Percentiles rank a stretch among this genome's conserved stretches.
Conservation (phyloP, 2,329 filamentous ascomycete species). For the Alternaria arborescens region DNA sequence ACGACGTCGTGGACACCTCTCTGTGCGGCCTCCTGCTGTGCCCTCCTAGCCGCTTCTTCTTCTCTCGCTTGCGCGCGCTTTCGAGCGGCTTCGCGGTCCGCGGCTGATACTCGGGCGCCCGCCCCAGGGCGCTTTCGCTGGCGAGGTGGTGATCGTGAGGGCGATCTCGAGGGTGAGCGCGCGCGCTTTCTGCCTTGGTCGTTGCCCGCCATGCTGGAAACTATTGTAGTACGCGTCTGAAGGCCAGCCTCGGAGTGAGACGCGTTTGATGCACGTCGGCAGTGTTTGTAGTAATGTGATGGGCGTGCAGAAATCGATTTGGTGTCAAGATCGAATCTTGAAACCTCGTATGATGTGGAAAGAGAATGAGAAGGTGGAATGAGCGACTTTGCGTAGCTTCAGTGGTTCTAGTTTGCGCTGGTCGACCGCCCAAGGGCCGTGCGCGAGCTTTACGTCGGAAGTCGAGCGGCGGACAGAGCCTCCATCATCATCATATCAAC, state of each 20-base stretch:
- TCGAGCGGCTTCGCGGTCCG: conserved; percentile 73
- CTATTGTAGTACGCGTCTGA: conserved; percentile 2
- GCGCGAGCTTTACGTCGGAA: conserved; percentile 20
- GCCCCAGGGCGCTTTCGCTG: conserved; percentile 69
- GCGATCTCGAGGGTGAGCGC: conserved; percentile 47
- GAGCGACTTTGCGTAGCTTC: not conserved
- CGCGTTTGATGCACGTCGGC: not conserved
- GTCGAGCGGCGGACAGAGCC: conserved; percentile 23
- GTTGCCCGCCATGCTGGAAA: conserved; percentile 31
- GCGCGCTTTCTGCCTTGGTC: conserved; percentile 38
- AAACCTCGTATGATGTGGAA: not conserved
- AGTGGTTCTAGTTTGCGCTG: conserved; percentile 10
- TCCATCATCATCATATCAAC: conserved; percentile 27
- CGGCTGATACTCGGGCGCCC: conserved; percentile 67
- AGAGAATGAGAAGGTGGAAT: not conserved
- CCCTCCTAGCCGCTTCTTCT: conserved; percentile 59
- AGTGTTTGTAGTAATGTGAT: not conserved
- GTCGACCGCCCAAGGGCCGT: conserved; percentile 13
- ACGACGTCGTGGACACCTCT: conserved; percentile 84
- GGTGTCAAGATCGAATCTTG: not conserved
- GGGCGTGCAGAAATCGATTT: not conserved
- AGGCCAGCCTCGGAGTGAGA: conserved; percentile 8
- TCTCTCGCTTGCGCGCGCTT: conserved; percentile 56
- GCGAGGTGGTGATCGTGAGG: conserved; percentile 60
- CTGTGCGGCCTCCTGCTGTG: conserved; percentile 47